These are phyloP conservation scores for Ilex aquifolium DNA, from an alignment of 257 asterid species.

Conservation along the genomic window DNA sequence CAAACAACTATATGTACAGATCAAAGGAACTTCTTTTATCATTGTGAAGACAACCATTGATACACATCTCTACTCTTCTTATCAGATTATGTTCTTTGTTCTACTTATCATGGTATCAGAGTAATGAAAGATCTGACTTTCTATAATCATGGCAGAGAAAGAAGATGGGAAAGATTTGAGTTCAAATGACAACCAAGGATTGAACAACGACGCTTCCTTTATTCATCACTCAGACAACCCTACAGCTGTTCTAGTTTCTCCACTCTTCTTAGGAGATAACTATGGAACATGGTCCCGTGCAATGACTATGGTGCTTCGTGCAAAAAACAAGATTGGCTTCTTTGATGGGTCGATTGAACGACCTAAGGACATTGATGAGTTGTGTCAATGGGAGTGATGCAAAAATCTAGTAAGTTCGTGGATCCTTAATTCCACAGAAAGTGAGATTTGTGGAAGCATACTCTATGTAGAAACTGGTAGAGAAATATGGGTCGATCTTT, in stretches of 20 bases:
- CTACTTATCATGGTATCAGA: no score
- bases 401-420: slow-evolving; percentile 10
- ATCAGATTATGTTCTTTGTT: no score
- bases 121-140: no score
- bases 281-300: neutral
- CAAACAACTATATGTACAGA: no score
- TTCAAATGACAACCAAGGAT: no score
- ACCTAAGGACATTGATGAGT: neutral
- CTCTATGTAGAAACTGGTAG: slow-evolving; percentile 3
- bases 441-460: slow-evolving; percentile 7
- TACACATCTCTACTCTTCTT: no score
- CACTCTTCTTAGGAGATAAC: slow-evolving; percentile 1
- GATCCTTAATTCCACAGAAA: slow-evolving; percentile 9
- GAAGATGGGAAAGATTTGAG: no score
- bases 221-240: slow-evolving; percentile 8
- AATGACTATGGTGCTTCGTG: no score
- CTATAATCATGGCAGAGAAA: no score
- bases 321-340: neutral
- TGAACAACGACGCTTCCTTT: neutral
- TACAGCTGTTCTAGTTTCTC: neutral
- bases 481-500: neutral
- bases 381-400: neutral
- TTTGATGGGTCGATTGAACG: slow-evolving; percentile 1
- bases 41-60: no score
- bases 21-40: no score